Conservation (phyloP, 1,139 yeast genomes). For the Geotrichum aggregatum region DNA sequence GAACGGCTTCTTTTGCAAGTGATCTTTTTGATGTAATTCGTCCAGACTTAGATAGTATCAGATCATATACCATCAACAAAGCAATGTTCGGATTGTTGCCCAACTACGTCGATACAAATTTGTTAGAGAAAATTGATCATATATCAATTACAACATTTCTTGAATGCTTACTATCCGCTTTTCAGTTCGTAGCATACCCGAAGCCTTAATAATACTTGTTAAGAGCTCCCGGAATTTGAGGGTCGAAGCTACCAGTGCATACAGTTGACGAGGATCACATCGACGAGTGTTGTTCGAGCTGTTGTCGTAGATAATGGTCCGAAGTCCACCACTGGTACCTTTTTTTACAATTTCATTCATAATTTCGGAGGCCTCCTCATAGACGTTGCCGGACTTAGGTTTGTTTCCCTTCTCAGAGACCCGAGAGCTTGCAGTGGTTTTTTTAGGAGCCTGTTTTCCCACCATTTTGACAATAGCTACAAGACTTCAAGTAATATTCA, state of each 20-base stretch:
- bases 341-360: conserved; percentile 35
- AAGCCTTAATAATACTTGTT: conserved; percentile 55
- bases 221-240: conserved; percentile 64
- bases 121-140: neutral
- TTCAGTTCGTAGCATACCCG: conserved; percentile 54
- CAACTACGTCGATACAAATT: conserved; percentile 27
- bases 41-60: conserved; percentile 69
- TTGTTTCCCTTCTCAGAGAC: no score
- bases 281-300: conserved; percentile 29
- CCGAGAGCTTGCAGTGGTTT: neutral
- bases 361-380: conserved; percentile 40
- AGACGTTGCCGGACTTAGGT: conserved; percentile 27
- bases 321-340: conserved; percentile 56
- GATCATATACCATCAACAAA: conserved; percentile 70
- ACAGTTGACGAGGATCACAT: conserved; percentile 71
- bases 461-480: neutral
- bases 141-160: neutral
- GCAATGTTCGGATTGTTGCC: conserved; percentile 49
- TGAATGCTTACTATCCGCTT: conserved; percentile 37
- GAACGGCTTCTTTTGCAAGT: conserved; percentile 74
- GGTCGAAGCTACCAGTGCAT: conserved; percentile 76
- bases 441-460: neutral
- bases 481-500: no score
- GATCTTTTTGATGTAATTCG: conserved; percentile 88
- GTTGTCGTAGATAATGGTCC: conserved; percentile 53